Evolutionary conservation across 139 green algal species (phyloP).

Genomic region (Micromonas pusilla): DNA sequence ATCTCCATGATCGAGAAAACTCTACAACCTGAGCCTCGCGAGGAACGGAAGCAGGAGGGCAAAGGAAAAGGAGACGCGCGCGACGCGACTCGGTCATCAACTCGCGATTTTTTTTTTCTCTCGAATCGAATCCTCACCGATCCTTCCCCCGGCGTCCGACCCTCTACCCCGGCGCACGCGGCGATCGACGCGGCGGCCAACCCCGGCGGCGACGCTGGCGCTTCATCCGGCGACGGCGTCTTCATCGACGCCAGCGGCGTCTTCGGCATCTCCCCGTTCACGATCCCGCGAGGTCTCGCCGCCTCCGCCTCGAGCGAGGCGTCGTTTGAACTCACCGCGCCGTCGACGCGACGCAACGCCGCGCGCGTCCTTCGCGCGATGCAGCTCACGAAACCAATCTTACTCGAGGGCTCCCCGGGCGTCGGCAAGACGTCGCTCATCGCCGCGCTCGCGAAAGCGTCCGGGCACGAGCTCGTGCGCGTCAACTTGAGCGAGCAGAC

Average conservation of each 20-base stretch:
- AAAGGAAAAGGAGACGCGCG: too few species aligned
- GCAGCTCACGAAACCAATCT: conserved; percentile 59
- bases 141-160: too few species aligned
- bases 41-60: too few species aligned
- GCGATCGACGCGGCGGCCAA: neutral
- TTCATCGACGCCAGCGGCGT: neutral
- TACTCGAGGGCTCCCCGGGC: conserved; percentile 90
- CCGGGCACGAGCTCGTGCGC: conserved; percentile 61
- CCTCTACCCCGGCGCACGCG: neutral
- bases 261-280: neutral
- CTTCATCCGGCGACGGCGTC: neutral
- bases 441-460: conserved; percentile 63
- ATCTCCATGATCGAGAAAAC: conserved; percentile 2
- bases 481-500: conserved; percentile 94
- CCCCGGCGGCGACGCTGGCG: neutral
- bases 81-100: too few species aligned
- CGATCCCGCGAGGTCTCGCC: neutral
- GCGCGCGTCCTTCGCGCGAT: conserved; percentile 84
- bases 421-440: conserved; percentile 96
- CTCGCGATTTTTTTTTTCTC: too few species aligned
- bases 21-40: conserved; percentile 17
- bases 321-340: conserved; percentile 79
- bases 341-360: conserved; percentile 78
- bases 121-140: too few species aligned
- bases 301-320: neutral